Base-by-base conservation (phyloP, 2,329 filamentous ascomycete genomes). In the Salinomyces thailandicus region DNA sequence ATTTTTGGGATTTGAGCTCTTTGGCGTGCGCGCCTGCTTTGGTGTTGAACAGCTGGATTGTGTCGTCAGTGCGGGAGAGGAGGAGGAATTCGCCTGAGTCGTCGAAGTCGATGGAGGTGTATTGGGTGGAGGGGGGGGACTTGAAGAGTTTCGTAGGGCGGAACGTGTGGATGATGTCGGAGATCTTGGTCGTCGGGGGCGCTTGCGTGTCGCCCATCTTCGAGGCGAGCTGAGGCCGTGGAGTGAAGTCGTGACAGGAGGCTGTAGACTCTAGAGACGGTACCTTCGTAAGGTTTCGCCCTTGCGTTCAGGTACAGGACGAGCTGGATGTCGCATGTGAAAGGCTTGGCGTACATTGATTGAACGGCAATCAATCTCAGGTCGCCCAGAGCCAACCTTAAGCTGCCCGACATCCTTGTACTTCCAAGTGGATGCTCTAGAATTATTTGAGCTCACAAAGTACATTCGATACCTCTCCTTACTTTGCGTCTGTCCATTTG, bases 81-180 rank as follows among this genome's bases (percentile, higher is more conserved):
- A 98, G 85, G 41, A 93, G 74, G 33, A 89, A 82, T 60, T 95
- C 86, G 59, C 91, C 91, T 29, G 84, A 81, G 64, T 96, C 87
- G 61, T 96, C 87, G 58, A 94, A 98, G 66, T 98, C 89, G 51
- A 98, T 75, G 2, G 89, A 96, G 6, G 91, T 81, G 41, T 95
- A 77, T 46, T 78, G 71, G 3, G 79, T 75, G 7, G 68, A 61
- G 39, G 52, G 51, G 15, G 60, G 55, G 0, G 63, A 49, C 46
- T 64, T 66, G 60, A 71, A 70, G 42, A 62, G 61, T 57, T 67
- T 52, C 31, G 80, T 80, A 5, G 89, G 85, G 34, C 84, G 73
- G 57, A 85, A 93, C 37, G 72, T 77, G 24, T 75, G 69, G 49
- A 94, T 79, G 48, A 91, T 71, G 52, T 94, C 85, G 52, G 75